Percentiles rank a stretch among this genome's conserved stretches.
Conservation (phyloP, 2,329 filamentous ascomycete genomes). For the Cladosporium austrohemisphaericum region DNA sequence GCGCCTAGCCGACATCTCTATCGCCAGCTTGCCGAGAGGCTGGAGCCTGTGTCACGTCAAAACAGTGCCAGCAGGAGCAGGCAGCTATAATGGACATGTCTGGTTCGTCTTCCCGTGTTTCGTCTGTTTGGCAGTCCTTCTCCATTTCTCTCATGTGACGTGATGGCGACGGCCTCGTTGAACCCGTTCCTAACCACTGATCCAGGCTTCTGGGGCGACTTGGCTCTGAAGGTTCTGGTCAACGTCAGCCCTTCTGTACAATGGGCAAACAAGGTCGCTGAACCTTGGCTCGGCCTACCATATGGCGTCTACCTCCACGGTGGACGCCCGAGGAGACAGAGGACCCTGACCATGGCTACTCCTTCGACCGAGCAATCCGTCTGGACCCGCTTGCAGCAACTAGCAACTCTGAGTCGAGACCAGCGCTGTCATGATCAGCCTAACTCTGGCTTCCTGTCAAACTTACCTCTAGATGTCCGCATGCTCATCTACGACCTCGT, state of each 20-base stretch:
- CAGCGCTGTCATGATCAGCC: constrained; percentile 26
- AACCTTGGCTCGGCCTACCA: constrained; percentile 30
- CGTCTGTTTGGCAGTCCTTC: too few species aligned
- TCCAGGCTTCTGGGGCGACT: constrained; percentile 29
- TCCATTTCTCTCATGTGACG: neutral
- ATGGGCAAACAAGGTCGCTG: constrained; percentile 31
- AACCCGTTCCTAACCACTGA: constrained; percentile 14
- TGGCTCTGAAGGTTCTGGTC: constrained; percentile 27
- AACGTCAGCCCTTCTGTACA: constrained; percentile 30
- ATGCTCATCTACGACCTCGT: constrained; percentile 34
- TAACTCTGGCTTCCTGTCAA: constrained; percentile 24
- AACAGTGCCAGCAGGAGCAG: neutral
- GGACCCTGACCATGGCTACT: constrained; percentile 27
- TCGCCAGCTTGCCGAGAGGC: neutral
- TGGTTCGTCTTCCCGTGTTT: constrained; percentile 5
- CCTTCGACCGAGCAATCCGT: constrained; percentile 20
- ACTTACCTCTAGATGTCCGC: constrained; percentile 31
- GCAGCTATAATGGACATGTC: constrained; percentile 9
- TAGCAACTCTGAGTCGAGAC: constrained; percentile 22
- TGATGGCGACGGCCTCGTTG: constrained; percentile 9
- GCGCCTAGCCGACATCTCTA: neutral
- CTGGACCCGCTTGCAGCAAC: constrained; percentile 26
- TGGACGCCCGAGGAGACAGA: constrained; percentile 24
- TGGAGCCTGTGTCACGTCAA: constrained; percentile 3
- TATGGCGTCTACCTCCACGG: constrained; percentile 31